A percentile compares a stretch with the other conserved stretches of the same genome.
phyloP scores from a whole-genome alignment of 176 grass and related monocot species.

The Rhynchospora breviuscula region DNA sequence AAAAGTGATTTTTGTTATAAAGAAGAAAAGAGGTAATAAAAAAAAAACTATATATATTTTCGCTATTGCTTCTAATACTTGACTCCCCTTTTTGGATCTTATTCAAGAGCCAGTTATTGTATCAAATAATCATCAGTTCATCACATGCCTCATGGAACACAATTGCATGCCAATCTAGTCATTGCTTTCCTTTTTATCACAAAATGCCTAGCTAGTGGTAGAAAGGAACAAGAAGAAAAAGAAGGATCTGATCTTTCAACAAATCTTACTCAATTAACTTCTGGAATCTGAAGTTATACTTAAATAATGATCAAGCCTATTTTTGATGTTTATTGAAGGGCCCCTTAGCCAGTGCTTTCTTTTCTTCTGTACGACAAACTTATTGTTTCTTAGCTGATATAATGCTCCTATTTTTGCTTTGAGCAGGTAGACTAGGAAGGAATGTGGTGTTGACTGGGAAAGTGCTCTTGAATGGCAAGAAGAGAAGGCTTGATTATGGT shows the following conservation, averaged over 20 bases:
- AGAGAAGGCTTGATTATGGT: conserved; percentile 86
- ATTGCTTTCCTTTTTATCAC: neutral
- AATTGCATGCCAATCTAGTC: neutral
- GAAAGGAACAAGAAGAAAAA: neutral
- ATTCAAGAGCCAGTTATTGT: neutral
- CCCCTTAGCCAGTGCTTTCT: neutral
- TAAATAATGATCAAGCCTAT: too few species aligned
- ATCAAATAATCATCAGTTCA: neutral
- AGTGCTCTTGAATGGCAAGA: conserved; percentile 87
- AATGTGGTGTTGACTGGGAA: conserved; percentile 82
- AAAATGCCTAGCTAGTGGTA: neutral
- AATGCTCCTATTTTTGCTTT: neutral
- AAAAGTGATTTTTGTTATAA: neutral
- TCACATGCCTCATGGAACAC: neutral
- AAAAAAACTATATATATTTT: neutral
- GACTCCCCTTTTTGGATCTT: neutral
- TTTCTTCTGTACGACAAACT: neutral
- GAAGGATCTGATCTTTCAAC: neutral
- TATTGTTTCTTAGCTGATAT: neutral
- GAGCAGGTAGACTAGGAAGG: conserved; percentile 76
- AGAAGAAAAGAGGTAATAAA: neutral
- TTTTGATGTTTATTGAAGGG: too few species aligned
- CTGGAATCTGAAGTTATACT: neutral
- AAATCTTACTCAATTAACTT: neutral
- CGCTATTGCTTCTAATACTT: neutral